Evolutionary conservation across 2,329 filamentous ascomycete species (phyloP), one percentile per base, ranked within the genome.

Genomic region (Xylaria sp.): DNA sequence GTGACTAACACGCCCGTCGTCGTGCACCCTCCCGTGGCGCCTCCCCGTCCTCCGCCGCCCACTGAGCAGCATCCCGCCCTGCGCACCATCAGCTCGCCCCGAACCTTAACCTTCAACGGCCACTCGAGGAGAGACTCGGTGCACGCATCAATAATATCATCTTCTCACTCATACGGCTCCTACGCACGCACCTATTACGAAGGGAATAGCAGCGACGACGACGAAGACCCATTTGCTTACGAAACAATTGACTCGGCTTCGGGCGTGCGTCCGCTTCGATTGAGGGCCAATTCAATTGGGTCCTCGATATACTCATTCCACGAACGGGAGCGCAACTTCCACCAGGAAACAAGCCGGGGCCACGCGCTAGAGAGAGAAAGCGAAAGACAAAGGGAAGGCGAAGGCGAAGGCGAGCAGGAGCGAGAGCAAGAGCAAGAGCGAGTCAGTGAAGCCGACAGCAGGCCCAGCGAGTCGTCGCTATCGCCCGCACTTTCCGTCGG

Each of bases 61-160:
- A 78, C 79, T 1, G 86, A 88, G 76, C 81, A 87, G 76, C 87
- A 88, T 72, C 86, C 86, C 23, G 84, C 86, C 18, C 81, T 88
- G 63, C 82, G 87, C 66, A 78, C 75, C 48, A 79, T 80, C 41
- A 70, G 58, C 48, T 65, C 37, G 39, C 76, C 78, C 13, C 75
- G 78, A 28, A 72, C 73, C 54, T 73, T 78, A 28, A 72, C 73
- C 52, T 73, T 78, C 15, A 81, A 85, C 69, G 80, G 81, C 69
- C 82, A 82, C 32, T 39, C 25, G 77, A 89, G 87, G 78, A 82
- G 88, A 68, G 87, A 89, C 74, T 89, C 87, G 28, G 85, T 83
- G 8, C 82, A 87, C 61, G 84, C 85, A 60, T 81, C 84, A 13
- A 84, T 84, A 18, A 80, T 81, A 39, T 84, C 83, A 32, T 72